These are phyloP conservation scores for Saccharomycopsis olivae DNA, from an alignment of 805 yeast genomes.

Conservation along the genomic window DNA sequence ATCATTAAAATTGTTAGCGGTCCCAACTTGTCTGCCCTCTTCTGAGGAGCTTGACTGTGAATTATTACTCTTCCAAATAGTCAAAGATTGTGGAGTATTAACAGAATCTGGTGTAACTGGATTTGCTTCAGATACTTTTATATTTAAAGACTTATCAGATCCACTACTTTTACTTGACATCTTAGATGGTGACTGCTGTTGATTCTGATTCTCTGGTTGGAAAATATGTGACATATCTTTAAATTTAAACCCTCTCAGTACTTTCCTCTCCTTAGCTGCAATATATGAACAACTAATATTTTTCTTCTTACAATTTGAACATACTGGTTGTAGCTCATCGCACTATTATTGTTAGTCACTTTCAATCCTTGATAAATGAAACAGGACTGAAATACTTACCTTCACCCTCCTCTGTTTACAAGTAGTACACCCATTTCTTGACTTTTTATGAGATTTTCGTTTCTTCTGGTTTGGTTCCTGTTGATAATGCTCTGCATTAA, in stretches of 20 bases:
- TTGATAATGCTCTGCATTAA: not conserved
- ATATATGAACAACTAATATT: conserved; percentile 4
- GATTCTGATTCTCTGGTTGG: not conserved
- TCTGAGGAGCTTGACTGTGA: too few relatives aligned
- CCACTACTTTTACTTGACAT: not conserved
- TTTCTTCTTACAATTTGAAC: conserved; percentile 10
- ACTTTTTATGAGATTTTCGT: conserved; percentile 14
- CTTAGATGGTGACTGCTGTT: too few relatives aligned
- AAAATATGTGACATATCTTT: conserved; percentile 10
- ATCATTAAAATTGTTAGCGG: too few relatives aligned
- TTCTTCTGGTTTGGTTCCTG: not conserved
- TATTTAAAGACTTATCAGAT: not conserved
- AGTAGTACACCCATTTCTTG: conserved; percentile 12
- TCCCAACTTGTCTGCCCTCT: too few relatives aligned
- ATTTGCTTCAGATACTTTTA: not conserved
- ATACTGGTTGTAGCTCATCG: conserved; percentile 11
- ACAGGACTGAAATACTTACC: not conserved
- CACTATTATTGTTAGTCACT: conserved; percentile 1
- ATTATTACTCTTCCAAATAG: too few relatives aligned
- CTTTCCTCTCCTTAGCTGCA: not conserved
- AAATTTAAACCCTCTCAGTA: conserved; percentile 9
- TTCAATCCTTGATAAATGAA: too few relatives aligned
- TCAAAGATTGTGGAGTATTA: too few relatives aligned
- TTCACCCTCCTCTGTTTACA: conserved; percentile 14
- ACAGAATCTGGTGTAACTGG: too few relatives aligned